Conservation (phyloP, 257 asterid species). For the Salvia splendens region DNA sequence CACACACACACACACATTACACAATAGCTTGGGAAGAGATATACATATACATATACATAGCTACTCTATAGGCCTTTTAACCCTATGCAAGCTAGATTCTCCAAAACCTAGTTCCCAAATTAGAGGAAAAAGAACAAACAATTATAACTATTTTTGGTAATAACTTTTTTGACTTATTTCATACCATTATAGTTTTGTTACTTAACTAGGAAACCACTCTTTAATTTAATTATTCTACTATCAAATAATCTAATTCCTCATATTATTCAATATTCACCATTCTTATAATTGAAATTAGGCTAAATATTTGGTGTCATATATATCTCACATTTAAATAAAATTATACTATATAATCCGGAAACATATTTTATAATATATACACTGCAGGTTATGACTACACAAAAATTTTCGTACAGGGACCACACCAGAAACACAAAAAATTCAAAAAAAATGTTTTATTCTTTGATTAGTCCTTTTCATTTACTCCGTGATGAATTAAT, state of each 20-base stretch:
- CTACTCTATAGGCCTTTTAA: slow-evolving; percentile 31
- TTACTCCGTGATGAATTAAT: background rate
- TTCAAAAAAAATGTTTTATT: background rate
- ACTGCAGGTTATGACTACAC: too few species aligned
- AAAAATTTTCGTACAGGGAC: background rate
- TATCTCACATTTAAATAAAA: background rate
- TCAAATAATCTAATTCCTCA: too few species aligned
- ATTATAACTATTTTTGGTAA: slow-evolving; percentile 32
- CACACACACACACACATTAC: background rate
- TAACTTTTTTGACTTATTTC: slow-evolving; percentile 27
- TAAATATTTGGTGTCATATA: background rate
- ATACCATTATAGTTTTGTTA: slow-evolving; percentile 22
- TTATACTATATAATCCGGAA: too few species aligned
- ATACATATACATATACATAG: background rate
- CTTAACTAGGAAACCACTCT: slow-evolving; percentile 17
- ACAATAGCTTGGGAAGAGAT: background rate
- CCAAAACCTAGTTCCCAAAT: slow-evolving; percentile 42
- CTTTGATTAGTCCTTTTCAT: slow-evolving; percentile 18
- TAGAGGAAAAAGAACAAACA: slow-evolving; percentile 40
- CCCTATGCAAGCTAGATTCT: slow-evolving; percentile 43
- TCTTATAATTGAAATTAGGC: background rate
- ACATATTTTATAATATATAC: too few species aligned
- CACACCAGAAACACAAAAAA: background rate
- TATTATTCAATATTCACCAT: background rate
- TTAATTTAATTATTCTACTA: background rate